Base-by-base conservation (phyloP, 257 asterid species). In the Solanum stenotomum region DNA sequence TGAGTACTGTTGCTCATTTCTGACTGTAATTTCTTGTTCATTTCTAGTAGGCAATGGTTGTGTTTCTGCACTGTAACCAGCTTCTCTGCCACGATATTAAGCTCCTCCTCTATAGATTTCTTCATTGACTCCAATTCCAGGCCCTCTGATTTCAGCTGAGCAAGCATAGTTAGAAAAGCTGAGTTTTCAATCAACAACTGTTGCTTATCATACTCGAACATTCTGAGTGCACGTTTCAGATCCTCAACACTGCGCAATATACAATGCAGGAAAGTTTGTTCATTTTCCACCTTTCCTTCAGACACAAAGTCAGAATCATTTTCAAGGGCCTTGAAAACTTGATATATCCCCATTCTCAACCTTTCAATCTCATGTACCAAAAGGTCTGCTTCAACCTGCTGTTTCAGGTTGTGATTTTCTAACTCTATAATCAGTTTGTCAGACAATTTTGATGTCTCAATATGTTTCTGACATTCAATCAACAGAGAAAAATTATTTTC, bases 341-440 rank as follows among this genome's bases (percentile, higher is more conserved):
- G 93, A 91, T 92, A 95, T 49, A 95, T 97, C 85, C 94, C 94
- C 87, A 92, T 87, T 78, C 98, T 90, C 75, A 94, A 91, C 31
- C 93, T 93, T 70, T 92, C 95, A 20, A 96, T 94, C 89, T 96
- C 99, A 86, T 97, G 96, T 90, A 96, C 88, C 75, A 97, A 81
- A 59, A 95, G 92, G 61, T 96, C 99, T 67, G 95, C 91, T 91
- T 97, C 99, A 10, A 96, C 95, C 89, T 97, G 98, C 89, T 94
- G 99, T 91, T 97, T 98, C 33, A 97, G 98, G 79, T 92, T 95
- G 88, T 95, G 99, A 34, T 90, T 92, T 93, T 97, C 99, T 76
- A 97, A 94, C 92, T 96, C 99, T 1, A 94, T 90, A 90, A 97
- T 96, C 91, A 97, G 84, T 89, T 96, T 94, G 91, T 94, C 96